These are phyloP conservation scores for Cymbidium sinense DNA, from an alignment of 106 monocot species.

Conservation along the genomic window DNA sequence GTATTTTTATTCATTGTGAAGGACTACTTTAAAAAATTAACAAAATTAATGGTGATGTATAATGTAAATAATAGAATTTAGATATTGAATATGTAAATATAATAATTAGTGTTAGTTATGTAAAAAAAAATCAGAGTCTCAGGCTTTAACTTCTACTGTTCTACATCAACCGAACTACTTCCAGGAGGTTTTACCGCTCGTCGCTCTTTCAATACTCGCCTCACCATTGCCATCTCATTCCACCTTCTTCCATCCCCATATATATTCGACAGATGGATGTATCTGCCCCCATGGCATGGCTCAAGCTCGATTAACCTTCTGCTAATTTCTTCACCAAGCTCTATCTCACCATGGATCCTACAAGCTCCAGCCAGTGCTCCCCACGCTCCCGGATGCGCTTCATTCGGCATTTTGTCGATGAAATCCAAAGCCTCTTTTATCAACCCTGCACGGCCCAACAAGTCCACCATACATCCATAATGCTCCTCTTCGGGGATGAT, in stretches of 20 bases:
- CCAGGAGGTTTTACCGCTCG: constrained; percentile 39
- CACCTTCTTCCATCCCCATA: constrained; percentile 53
- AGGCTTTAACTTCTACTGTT: too few species aligned
- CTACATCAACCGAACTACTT: constrained; percentile 36
- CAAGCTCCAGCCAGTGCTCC: constrained; percentile 65
- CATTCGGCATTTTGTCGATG: constrained; percentile 42
- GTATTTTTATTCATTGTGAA: too few species aligned
- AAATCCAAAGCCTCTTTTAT: constrained; percentile 52
- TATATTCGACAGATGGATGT: constrained; percentile 52
- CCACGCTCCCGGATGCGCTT: constrained; percentile 44
- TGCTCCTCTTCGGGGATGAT: constrained; percentile 55
- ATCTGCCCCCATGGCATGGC: constrained; percentile 42
- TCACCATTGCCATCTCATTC: constrained; percentile 49
- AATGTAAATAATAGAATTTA: too few species aligned
- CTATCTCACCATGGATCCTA: constrained; percentile 37
- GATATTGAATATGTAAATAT: too few species aligned
- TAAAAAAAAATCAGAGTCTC: too few species aligned
- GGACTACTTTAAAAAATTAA: too few species aligned
- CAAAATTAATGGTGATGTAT: too few species aligned
- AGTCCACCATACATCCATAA: constrained; percentile 69
- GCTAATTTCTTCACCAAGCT: constrained; percentile 42
- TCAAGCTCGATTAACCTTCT: constrained; percentile 54
- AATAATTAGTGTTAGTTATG: too few species aligned
- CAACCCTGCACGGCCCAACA: constrained; percentile 55
- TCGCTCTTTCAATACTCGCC: constrained; percentile 38